Percentiles rank a stretch among this genome's conserved stretches.
Evolutionary conservation across 2,329 filamentous ascomycete genomes (phyloP).

Genomic region (Curvularia verruculosa): DNA sequence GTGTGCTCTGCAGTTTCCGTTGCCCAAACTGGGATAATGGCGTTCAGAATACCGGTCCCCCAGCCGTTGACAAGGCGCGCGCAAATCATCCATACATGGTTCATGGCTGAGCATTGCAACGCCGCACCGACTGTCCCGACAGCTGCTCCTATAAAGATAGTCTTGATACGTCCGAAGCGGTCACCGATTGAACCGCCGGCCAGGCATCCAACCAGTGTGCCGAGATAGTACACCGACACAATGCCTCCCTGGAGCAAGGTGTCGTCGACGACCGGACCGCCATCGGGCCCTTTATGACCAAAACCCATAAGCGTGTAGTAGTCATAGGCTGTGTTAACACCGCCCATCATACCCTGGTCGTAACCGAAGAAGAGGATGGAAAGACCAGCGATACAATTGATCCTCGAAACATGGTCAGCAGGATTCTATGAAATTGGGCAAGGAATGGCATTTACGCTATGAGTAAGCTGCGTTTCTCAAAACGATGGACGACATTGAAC

Average conservation of each 20-base stretch:
- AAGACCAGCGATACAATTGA: conserved; percentile 41
- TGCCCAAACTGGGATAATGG: conserved; percentile 74
- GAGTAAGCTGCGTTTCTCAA: conserved; percentile 37
- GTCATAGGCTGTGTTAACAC: conserved; percentile 41
- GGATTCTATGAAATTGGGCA: accelerated
- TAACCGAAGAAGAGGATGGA: conserved; percentile 45
- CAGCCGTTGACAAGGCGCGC: conserved; percentile 67
- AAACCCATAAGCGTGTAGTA: conserved; percentile 42
- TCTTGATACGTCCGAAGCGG: conserved; percentile 36
- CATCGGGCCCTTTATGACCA: conserved; percentile 34
- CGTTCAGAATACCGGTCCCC: conserved; percentile 72
- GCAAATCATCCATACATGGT: conserved; percentile 63
- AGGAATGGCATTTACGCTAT: conserved; percentile 21
- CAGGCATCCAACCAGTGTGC: conserved; percentile 35
- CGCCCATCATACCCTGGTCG: conserved; percentile 45
- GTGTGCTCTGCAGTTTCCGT: conserved; percentile 73
- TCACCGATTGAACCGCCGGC: conserved; percentile 36
- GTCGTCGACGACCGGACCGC: conserved; percentile 32
- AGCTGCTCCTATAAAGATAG: conserved; percentile 35
- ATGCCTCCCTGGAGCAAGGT: conserved; percentile 43
- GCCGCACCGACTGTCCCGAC: conserved; percentile 57
- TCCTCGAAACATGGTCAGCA: conserved; percentile 11
- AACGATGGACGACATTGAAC: conserved; percentile 31
- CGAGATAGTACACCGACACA: conserved; percentile 42
- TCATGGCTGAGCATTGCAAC: conserved; percentile 70